Evolutionary conservation across 768 basidiomycete species (phyloP).

Genomic region (Lactifluus piperatus): DNA sequence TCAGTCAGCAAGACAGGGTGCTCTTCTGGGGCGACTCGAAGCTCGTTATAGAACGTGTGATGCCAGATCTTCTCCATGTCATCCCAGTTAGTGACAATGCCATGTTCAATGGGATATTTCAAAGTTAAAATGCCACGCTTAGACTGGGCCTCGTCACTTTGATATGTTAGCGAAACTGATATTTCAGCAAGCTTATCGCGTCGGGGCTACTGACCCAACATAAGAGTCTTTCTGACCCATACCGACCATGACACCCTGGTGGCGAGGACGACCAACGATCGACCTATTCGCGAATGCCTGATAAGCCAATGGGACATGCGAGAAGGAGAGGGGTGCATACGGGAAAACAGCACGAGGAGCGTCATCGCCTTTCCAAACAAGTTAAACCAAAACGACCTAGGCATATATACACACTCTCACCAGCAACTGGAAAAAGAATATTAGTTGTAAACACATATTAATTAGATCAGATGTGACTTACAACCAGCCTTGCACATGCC

Average conservation of each 20-base stretch:
- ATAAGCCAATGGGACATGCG: neutral
- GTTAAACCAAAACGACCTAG: neutral
- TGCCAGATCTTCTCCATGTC: constrained; percentile 99
- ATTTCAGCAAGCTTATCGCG: neutral
- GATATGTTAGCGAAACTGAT: neutral
- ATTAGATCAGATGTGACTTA: constrained; percentile 33
- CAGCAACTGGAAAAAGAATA: neutral
- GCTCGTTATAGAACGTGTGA: constrained; percentile 87
- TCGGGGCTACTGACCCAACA: constrained; percentile 53
- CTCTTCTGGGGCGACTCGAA: constrained; percentile 69
- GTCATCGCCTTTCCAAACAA: constrained; percentile 48
- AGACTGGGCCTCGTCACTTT: constrained; percentile 82
- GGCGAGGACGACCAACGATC: constrained; percentile 90
- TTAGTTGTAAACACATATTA: neutral
- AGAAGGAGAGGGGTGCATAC: constrained; percentile 38
- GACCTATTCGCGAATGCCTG: constrained; percentile 25
- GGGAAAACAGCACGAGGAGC: constrained; percentile 95
- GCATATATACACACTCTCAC: neutral
- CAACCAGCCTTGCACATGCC: constrained; percentile 99
- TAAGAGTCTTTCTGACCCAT: constrained; percentile 97
- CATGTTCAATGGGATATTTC: constrained; percentile 91
- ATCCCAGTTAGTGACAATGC: constrained; percentile 97
- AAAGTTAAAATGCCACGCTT: constrained; percentile 91
- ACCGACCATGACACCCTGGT: constrained; percentile 94
- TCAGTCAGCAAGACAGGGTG: constrained; percentile 65